These are phyloP conservation scores for Ganoderma lingzhi DNA, from an alignment of 1,284 basidiomycete genomes.

Conservation along the genomic window DNA sequence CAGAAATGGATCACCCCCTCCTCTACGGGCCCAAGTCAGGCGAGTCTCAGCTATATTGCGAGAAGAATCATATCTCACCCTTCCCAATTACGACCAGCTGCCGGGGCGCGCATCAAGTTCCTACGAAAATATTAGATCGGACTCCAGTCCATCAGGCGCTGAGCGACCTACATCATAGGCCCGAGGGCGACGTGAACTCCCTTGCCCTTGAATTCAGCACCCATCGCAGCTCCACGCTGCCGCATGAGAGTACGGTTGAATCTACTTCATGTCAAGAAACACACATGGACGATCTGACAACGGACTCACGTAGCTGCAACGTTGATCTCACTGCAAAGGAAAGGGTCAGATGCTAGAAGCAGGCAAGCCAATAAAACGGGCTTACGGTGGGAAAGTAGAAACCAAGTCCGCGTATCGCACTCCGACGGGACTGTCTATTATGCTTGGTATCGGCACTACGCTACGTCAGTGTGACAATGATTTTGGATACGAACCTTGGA, in stretches of 20 bases:
- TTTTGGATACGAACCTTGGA: slow-evolving; percentile 54
- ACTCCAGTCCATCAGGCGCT: neutral
- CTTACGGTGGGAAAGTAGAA: slow-evolving; percentile 75
- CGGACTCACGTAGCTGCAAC: slow-evolving; percentile 64
- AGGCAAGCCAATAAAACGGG: neutral
- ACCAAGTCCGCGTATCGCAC: slow-evolving; percentile 69
- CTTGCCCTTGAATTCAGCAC: slow-evolving; percentile 74
- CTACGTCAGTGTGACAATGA: neutral
- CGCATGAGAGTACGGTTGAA: slow-evolving; percentile 77
- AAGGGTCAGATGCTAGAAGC: neutral
- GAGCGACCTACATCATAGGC: slow-evolving; percentile 51
- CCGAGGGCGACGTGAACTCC: slow-evolving; percentile 72
- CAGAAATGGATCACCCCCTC: slow-evolving; percentile 69
- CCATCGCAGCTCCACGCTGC: slow-evolving; percentile 69
- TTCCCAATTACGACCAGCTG: slow-evolving; percentile 80
- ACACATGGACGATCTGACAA: neutral
- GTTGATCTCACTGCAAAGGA: slow-evolving; percentile 64
- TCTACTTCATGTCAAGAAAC: slow-evolving; percentile 31
- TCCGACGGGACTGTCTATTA: slow-evolving; percentile 62
- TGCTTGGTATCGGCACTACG: neutral
- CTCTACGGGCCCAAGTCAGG: slow-evolving; percentile 26
- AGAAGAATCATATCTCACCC: slow-evolving; percentile 45
- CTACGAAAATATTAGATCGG: slow-evolving; percentile 37
- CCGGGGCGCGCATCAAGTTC: slow-evolving; percentile 67
- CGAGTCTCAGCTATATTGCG: slow-evolving; percentile 3